Base-by-base conservation (phyloP, 1,139 yeast genomes). In the Zygoascus meyerae region DNA sequence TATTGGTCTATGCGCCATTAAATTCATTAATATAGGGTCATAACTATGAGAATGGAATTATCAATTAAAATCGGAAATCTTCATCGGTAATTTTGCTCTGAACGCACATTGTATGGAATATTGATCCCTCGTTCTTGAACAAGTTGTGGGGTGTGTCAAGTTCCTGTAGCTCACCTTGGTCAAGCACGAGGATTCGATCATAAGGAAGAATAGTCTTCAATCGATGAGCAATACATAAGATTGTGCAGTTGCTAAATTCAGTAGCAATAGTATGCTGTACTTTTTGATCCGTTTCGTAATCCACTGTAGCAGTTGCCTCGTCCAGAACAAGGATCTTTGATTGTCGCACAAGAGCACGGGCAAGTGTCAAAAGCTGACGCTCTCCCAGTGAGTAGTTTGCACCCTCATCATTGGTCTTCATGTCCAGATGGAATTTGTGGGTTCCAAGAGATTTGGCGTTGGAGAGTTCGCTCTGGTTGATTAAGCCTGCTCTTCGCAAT, bases 241-340 rank as follows among this genome's bases (percentile, higher is more conserved):
- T 79, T 0, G 94, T 84, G 62, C 90, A 81, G 42, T 77, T 65
- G 7, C 68, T 60, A 59, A 85, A 84, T 60, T 83, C 89, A 11
- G 66, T 67, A 8, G 72, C 69, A 52, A 84, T 82, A 26, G 86
- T 80, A 8, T 67, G 57, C 64, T 84, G 94, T 55, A 85, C 81
- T 60, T 75, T 77, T 33, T 76, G 70, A 63, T 85, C 94, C 0
- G 94, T 83, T 54, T 79, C 86, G 59, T 81, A 82, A 62, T 85
- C 95, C 37, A 85, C 92, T 8, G 85, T 79, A 0, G 94, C 83
- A 0, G 95, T 85, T 12, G 95, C 94, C 63, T 85, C 95, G 62
- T 85, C 95, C 50, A 85, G 65, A 51, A 85, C 79, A 54, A 85
- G 68, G 48, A 85, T 78, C 59, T 75, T 78, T 5, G 86, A 71